phyloP scores from a whole-genome alignment of 805 yeast genomes.

The Wickerhamomyces hampshirensis region DNA sequence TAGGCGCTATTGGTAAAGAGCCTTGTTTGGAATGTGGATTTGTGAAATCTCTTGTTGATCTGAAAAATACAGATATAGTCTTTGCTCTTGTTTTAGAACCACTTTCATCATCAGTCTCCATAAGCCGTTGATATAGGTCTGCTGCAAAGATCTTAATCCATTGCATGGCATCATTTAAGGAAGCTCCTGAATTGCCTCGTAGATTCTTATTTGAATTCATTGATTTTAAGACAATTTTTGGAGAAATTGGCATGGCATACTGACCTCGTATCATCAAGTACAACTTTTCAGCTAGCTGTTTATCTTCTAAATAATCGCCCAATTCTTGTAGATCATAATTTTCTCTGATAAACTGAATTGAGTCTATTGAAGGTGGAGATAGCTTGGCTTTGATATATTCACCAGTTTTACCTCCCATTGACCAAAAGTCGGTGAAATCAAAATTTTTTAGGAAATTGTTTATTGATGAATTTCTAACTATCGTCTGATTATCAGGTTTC shows the following conservation, averaged over 20 bases:
- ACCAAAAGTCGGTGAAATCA: slow-evolving; percentile 73
- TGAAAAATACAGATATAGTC: slow-evolving; percentile 38
- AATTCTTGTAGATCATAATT: slow-evolving; percentile 38
- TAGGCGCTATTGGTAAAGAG: slow-evolving; percentile 15
- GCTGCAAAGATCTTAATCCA: slow-evolving; percentile 86
- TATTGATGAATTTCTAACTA: slow-evolving; percentile 48
- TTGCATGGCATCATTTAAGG: slow-evolving; percentile 45
- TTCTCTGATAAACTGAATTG: slow-evolving; percentile 47
- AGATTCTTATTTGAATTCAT: slow-evolving; percentile 90
- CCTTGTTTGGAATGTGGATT: slow-evolving; percentile 34
- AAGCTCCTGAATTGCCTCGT: slow-evolving; percentile 47
- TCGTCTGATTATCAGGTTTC: slow-evolving; percentile 86
- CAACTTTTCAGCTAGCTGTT: slow-evolving; percentile 47
- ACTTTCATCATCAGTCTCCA: slow-evolving; percentile 69
- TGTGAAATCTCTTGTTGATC: slow-evolving; percentile 23
- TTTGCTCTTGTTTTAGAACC: slow-evolving; percentile 37
- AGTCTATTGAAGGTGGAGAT: slow-evolving; percentile 43
- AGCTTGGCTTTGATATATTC: slow-evolving; percentile 46
- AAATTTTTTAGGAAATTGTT: slow-evolving; percentile 52
- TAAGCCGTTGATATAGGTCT: slow-evolving; percentile 65
- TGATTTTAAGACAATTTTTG: slow-evolving; percentile 64
- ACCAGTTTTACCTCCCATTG: slow-evolving; percentile 89
- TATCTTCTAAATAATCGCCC: slow-evolving; percentile 37
- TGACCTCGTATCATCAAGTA: slow-evolving; percentile 64
- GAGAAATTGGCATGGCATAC: slow-evolving; percentile 46